phyloP scores from a whole-genome alignment of 495 filamentous ascomycete species.

The Podospora appendiculata region DNA sequence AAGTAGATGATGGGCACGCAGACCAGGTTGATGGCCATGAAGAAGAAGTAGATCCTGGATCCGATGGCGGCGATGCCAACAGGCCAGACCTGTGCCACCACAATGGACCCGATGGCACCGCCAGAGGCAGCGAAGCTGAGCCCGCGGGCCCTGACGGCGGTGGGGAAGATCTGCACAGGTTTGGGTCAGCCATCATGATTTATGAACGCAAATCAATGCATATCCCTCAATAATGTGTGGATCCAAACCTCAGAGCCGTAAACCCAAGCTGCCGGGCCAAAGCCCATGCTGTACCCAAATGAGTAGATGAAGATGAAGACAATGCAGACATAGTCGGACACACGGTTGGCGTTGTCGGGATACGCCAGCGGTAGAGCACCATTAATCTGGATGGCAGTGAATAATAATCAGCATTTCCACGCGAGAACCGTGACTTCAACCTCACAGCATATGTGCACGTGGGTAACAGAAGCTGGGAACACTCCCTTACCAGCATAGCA shows the following conservation, averaged over 20 bases:
- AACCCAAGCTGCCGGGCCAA: conserved; percentile 50
- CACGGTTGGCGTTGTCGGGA: conserved; percentile 40
- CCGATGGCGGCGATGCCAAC: conserved; percentile 44
- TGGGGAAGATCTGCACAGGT: conserved; percentile 40
- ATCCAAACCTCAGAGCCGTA: conserved; percentile 46
- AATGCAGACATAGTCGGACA: conserved; percentile 43
- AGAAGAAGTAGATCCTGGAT: conserved; percentile 52
- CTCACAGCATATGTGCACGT: no score
- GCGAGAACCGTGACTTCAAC: no score
- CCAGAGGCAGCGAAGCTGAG: conserved; percentile 46
- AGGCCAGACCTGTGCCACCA: conserved; percentile 39
- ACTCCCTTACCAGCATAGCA: conserved; percentile 37
- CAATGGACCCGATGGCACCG: conserved; percentile 42
- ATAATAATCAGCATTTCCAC: not conserved
- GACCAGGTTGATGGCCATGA: conserved; percentile 45
- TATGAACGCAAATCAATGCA: not conserved
- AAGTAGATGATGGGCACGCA: conserved; percentile 41
- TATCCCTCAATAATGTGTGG: not conserved
- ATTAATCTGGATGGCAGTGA: conserved; percentile 44
- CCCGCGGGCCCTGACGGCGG: conserved; percentile 41
- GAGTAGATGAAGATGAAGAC: conserved; percentile 52
- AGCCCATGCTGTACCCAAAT: conserved; percentile 48
- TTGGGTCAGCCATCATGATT: not conserved
- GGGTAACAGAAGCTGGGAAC: no score
- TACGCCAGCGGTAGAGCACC: conserved; percentile 42